Percentiles rank a stretch among this genome's conserved stretches.
Conservation (phyloP, 805 yeast species). For the Wickerhamomyces chaumierensis region DNA sequence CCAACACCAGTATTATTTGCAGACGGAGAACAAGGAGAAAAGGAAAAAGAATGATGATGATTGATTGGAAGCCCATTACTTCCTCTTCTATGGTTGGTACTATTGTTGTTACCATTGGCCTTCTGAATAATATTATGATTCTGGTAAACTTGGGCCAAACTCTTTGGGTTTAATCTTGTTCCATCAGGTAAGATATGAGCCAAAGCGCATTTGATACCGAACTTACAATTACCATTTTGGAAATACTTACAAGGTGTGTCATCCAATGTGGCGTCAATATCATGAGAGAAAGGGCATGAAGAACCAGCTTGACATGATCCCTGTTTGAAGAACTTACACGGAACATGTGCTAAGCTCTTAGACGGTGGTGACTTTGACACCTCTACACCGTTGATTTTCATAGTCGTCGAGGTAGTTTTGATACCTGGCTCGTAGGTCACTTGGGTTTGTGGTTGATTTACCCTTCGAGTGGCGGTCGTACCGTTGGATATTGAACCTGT, state of each 20-base stretch:
- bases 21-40: no score
- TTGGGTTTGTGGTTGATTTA: no score
- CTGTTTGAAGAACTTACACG: constrained; percentile 86
- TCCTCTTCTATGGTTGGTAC: no score
- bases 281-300: constrained; percentile 86
- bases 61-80: no score
- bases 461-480: no score
- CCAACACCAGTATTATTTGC: no score
- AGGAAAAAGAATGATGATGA: no score
- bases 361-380: neutral
- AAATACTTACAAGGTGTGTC: constrained; percentile 79
- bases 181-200: constrained; percentile 90
- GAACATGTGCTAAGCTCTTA: constrained; percentile 71
- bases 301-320: constrained; percentile 94
- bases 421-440: no score
- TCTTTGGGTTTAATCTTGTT: constrained; percentile 53
- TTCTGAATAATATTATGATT: constrained; percentile 8
- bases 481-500: no score
- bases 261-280: constrained; percentile 35
- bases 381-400: neutral
- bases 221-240: constrained; percentile 93
- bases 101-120: constrained; percentile 1
- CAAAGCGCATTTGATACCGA: constrained; percentile 88
- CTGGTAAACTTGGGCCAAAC: constrained; percentile 22
- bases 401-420: no score